Conservation (phyloP, 2,329 filamentous ascomycete genomes). For the Ophiostoma quercus region DNA sequence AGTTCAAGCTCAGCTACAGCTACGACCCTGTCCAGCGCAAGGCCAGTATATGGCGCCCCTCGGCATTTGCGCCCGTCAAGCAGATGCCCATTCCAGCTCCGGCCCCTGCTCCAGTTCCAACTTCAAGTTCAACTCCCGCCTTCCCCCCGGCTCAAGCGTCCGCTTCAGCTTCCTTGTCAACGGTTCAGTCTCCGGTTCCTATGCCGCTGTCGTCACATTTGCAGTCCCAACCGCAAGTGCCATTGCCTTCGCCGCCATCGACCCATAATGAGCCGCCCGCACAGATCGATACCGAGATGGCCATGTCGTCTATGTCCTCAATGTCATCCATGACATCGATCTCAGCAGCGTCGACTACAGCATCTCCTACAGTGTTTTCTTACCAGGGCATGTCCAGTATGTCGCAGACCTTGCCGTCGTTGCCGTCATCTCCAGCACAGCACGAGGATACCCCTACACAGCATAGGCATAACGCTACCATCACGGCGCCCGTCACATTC, state of each 20-base stretch:
- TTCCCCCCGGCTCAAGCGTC: background rate
- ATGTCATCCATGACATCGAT: background rate
- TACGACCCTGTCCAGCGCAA: constrained; percentile 30
- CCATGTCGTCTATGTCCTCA: constrained; percentile 11
- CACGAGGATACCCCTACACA: background rate
- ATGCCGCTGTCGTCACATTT: background rate
- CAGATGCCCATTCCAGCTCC: constrained; percentile 12
- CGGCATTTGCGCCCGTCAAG: background rate
- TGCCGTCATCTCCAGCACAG: constrained; percentile 1
- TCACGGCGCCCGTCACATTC: constrained; percentile 20
- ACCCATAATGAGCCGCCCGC: background rate
- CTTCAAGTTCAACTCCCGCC: background rate
- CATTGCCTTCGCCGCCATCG: background rate
- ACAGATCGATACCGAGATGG: constrained; percentile 13
- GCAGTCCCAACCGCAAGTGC: background rate
- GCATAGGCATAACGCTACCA: constrained; percentile 17
- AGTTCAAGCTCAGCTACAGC: constrained; percentile 31
- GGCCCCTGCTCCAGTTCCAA: background rate
- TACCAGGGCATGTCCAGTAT: background rate
- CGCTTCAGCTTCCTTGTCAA: background rate
- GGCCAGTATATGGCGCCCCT: constrained; percentile 29
- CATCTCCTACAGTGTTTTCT: background rate
- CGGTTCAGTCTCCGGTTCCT: background rate
- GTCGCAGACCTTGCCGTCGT: constrained; percentile 6
- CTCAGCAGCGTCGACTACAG: background rate